These are phyloP conservation scores for Rhodotorula paludigena DNA, from an alignment of 768 basidiomycete genomes.

Conservation along the genomic window DNA sequence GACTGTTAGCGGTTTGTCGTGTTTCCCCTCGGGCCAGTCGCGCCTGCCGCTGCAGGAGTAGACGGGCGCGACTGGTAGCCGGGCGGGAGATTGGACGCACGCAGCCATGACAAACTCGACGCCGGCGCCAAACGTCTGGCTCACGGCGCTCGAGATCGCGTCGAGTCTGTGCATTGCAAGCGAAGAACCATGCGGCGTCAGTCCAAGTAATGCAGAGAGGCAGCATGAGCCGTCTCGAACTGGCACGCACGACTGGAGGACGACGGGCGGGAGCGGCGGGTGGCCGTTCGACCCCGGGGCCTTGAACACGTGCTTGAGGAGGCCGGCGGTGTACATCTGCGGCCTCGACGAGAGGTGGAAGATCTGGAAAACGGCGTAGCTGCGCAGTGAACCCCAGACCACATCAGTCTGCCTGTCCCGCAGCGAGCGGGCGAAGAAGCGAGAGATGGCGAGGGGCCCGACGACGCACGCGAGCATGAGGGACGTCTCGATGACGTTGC, in stretches of 20 bases:
- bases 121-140: constrained; percentile 42
- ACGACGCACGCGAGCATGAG: constrained; percentile 41
- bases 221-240: neutral
- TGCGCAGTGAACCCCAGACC: neutral
- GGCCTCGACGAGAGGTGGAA: constrained; percentile 39
- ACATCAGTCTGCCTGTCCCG: too few relatives aligned
- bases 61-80: too few relatives aligned
- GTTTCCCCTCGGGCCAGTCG: too few relatives aligned
- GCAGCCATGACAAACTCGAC: constrained; percentile 42
- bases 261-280: constrained; percentile 37
- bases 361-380: constrained; percentile 43
- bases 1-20: too few relatives aligned
- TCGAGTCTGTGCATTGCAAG: too few relatives aligned
- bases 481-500: constrained; percentile 42
- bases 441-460: neutral
- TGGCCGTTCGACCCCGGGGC: constrained; percentile 32
- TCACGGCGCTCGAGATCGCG: constrained; percentile 32
- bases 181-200: neutral
- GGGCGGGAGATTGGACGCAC: constrained; percentile 19
- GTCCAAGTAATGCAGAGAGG: neutral
- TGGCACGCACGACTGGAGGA: constrained; percentile 30
- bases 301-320: constrained; percentile 34
- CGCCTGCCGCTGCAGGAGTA: neutral
- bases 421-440: neutral
- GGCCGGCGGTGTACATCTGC: constrained; percentile 36